These are phyloP conservation scores for Fusarium sp. DNA, from an alignment of 2,329 filamentous ascomycete species.

Conservation along the genomic window DNA sequence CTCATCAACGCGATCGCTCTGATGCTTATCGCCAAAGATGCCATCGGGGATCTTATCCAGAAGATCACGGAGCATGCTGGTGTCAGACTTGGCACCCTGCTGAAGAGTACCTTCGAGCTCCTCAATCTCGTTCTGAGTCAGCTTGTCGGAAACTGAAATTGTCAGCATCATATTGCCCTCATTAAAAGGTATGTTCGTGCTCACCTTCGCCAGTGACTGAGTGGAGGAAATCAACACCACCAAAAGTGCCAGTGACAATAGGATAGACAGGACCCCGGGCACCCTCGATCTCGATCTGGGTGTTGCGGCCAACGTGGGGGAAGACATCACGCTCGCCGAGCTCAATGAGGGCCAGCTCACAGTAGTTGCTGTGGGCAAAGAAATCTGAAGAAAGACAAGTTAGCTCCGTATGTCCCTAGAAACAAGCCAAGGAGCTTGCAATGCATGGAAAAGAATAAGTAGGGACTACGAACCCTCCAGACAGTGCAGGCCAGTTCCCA, in stretches of 20 bases:
- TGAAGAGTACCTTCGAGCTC: conserved; percentile 87
- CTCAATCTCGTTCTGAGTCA: conserved; percentile 90
- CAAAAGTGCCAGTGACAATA: conserved; percentile 90
- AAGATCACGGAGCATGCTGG: conserved; percentile 81
- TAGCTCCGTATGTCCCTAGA: conserved; percentile 4
- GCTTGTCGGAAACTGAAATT: conserved; percentile 81
- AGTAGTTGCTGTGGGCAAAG: conserved; percentile 94
- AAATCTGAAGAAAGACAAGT: conserved; percentile 68
- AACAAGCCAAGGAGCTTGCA: neutral
- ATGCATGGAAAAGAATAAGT: neutral
- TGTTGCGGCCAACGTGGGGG: conserved; percentile 84
- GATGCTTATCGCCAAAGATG: conserved; percentile 79
- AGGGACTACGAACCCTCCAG: conserved; percentile 71
- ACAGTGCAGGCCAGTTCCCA: conserved; percentile 91
- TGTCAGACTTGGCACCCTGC: conserved; percentile 72
- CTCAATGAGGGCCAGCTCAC: conserved; percentile 88
- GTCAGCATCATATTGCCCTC: conserved; percentile 24
- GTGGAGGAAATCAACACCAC: conserved; percentile 93
- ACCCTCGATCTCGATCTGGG: conserved; percentile 77
- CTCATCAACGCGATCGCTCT: conserved; percentile 81
- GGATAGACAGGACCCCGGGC: conserved; percentile 78
- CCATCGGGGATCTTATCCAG: conserved; percentile 85
- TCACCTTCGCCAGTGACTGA: conserved; percentile 79
- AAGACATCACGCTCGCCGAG: conserved; percentile 85
- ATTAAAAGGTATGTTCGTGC: conserved; percentile 15